phyloP scores from a whole-genome alignment of 2,329 filamentous ascomycete genomes.

The Ophiostoma pallidulum region DNA sequence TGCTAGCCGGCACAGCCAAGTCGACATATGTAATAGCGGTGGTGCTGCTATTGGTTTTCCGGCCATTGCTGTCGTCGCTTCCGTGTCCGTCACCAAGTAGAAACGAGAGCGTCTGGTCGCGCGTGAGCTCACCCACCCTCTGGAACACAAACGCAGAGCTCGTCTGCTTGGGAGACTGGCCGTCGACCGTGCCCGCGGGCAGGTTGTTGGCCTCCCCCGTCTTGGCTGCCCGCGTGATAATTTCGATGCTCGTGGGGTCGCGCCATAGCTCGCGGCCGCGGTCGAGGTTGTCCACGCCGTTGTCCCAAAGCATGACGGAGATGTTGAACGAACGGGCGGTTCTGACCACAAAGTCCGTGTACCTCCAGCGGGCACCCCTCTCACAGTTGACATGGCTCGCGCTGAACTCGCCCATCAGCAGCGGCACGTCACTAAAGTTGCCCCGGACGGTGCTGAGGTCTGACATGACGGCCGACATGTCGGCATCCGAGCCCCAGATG shows the following conservation, averaged over 20 bases:
- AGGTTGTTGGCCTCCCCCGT: slow-evolving; percentile 37
- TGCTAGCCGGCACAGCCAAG: too few species aligned
- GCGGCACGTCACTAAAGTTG: slow-evolving; percentile 46
- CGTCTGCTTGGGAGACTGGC: slow-evolving; percentile 32
- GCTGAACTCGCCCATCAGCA: slow-evolving; percentile 50
- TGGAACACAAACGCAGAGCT: slow-evolving; percentile 49
- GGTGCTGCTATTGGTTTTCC: too few species aligned
- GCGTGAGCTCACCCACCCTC: slow-evolving; percentile 34
- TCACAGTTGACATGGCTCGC: slow-evolving; percentile 41
- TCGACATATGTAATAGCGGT: too few species aligned
- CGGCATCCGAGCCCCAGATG: slow-evolving; percentile 46
- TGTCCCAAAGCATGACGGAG: slow-evolving; percentile 48
- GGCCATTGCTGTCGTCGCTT: too few species aligned
- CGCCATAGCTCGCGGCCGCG: slow-evolving; percentile 39
- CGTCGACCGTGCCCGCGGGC: slow-evolving; percentile 42
- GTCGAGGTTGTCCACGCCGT: slow-evolving; percentile 46
- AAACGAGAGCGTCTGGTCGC: slow-evolving; percentile 36
- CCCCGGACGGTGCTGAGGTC: slow-evolving; percentile 42
- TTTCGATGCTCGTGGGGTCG: slow-evolving; percentile 38
- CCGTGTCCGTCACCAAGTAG: slow-evolving; percentile 45
- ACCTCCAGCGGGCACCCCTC: slow-evolving; percentile 47
- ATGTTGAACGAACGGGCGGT: slow-evolving; percentile 40
- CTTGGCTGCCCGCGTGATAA: slow-evolving; percentile 34
- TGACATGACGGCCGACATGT: slow-evolving; percentile 38
- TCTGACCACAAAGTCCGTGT: slow-evolving; percentile 43